A percentile compares a stretch with the other conserved stretches of the same genome.
These are phyloP conservation scores for Pythium oligandrum DNA, from an alignment of 352 stramenopile species.

Conservation along the genomic window DNA sequence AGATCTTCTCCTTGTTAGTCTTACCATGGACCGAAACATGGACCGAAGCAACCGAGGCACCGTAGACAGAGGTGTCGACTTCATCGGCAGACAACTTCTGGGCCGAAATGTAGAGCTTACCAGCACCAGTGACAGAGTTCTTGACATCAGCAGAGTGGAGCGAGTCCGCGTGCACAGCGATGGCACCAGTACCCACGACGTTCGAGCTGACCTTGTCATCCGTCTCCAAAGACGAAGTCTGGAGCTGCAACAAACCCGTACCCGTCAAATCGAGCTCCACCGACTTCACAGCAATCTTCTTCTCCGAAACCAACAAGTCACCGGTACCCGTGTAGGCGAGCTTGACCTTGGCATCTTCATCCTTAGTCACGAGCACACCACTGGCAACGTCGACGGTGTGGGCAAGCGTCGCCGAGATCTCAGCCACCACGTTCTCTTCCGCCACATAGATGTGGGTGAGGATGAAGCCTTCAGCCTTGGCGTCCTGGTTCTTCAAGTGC, in stretches of 20 bases:
- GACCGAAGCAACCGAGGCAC: conserved; percentile 38
- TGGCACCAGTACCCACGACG: conserved; percentile 9
- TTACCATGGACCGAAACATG: conserved; percentile 23
- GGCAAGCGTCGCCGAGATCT: conserved; percentile 31
- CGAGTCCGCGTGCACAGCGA: conserved; percentile 13
- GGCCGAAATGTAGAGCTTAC: conserved; percentile 28
- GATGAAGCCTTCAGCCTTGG: conserved; percentile 37
- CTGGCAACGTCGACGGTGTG: conserved; percentile 38
- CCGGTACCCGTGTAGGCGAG: conserved; percentile 29
- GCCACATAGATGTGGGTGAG: conserved; percentile 51
- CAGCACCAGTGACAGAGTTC: conserved; percentile 11
- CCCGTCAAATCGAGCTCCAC: conserved; percentile 40
- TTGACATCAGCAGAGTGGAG: conserved; percentile 19
- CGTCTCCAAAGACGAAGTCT: conserved; percentile 21
- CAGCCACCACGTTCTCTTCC: conserved; percentile 36
- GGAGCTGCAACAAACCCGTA: conserved; percentile 26
- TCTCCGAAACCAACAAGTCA: conserved; percentile 34
- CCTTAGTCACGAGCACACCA: conserved; percentile 30
- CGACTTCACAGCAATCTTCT: conserved; percentile 27
- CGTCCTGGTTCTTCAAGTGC: conserved; percentile 48
- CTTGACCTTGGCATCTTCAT: conserved; percentile 34
- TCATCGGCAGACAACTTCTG: conserved; percentile 26
- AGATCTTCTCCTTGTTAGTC: conserved; percentile 39
- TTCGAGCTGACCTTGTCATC: conserved; percentile 9
- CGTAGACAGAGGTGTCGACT: conserved; percentile 40